These are phyloP conservation scores for Diaporthe eres DNA, from an alignment of 2,329 filamentous ascomycete genomes.

Conservation along the genomic window DNA sequence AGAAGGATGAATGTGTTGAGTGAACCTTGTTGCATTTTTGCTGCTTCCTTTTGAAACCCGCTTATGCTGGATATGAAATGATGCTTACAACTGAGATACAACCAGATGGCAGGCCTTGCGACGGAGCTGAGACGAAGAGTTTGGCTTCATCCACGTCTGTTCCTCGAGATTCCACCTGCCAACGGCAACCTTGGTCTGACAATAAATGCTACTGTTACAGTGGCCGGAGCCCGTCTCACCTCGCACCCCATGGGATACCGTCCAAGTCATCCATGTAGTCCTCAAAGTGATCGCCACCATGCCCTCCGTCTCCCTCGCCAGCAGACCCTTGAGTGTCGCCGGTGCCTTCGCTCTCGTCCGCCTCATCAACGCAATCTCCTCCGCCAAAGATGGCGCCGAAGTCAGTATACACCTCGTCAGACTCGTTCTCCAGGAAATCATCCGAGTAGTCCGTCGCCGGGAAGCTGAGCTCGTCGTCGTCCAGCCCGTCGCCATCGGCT, in stretches of 20 bases:
- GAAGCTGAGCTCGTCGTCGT: constrained; percentile 64
- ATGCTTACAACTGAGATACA: neutral
- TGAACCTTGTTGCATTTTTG: neutral
- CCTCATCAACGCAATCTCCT: constrained; percentile 43
- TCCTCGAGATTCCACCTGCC: neutral
- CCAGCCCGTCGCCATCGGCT: constrained; percentile 45
- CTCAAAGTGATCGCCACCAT: constrained; percentile 58
- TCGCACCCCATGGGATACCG: constrained; percentile 63
- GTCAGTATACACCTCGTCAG: constrained; percentile 68
- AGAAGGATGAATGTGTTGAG: neutral
- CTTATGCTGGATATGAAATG: neutral
- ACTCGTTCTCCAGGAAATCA: constrained; percentile 58
- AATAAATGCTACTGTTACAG: neutral
- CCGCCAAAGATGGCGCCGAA: constrained; percentile 65
- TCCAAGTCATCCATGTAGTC: constrained; percentile 70
- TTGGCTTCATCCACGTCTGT: neutral
- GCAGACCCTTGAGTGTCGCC: neutral
- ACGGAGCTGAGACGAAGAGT: neutral
- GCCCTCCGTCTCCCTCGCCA: neutral
- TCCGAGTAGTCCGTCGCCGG: constrained; percentile 62
- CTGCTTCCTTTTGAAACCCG: neutral
- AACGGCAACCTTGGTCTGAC: neutral
- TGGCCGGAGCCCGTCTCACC: constrained; percentile 40
- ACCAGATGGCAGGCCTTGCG: neutral
- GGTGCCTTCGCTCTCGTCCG: constrained; percentile 52